A percentile compares a stretch with the other conserved stretches of the same genome.
Conservation (phyloP, 2,329 filamentous ascomycete species). For the Karstenula rhodostoma region DNA sequence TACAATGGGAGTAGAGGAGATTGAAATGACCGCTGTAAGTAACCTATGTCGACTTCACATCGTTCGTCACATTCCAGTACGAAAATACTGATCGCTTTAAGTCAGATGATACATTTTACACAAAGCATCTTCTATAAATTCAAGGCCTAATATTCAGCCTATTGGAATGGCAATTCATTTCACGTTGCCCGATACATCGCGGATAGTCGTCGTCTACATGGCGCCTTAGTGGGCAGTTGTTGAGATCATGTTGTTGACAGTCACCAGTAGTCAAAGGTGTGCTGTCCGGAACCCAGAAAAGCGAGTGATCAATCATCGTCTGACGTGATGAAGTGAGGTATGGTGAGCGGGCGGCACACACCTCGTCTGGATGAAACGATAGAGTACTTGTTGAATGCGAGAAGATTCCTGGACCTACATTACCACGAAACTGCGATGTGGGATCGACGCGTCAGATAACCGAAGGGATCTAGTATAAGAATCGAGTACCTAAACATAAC, state of each 20-base stretch:
- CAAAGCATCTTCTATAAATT: neutral
- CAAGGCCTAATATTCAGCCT: no score
- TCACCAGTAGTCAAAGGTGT: neutral
- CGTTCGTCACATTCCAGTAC: neutral
- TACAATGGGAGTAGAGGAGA: no score
- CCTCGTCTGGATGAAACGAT: conserved; percentile 6
- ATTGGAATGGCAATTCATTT: no score
- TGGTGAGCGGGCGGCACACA: neutral
- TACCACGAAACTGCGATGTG: neutral
- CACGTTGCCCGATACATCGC: no score
- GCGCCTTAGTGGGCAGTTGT: neutral
- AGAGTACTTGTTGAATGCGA: neutral
- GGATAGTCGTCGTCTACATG: no score
- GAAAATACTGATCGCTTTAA: neutral
- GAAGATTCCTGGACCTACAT: conserved; percentile 4
- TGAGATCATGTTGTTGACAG: neutral
- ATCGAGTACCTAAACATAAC: neutral
- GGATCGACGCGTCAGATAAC: neutral
- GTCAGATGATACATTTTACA: neutral
- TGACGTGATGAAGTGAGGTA: conserved; percentile 2
- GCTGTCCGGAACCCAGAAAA: neutral
- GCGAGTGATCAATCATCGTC: neutral
- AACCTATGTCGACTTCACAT: neutral
- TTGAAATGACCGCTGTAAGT: neutral
- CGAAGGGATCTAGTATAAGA: neutral